These are phyloP conservation scores for Trichoderma lentiforme DNA, from an alignment of 2,329 filamentous ascomycete genomes.

Conservation along the genomic window DNA sequence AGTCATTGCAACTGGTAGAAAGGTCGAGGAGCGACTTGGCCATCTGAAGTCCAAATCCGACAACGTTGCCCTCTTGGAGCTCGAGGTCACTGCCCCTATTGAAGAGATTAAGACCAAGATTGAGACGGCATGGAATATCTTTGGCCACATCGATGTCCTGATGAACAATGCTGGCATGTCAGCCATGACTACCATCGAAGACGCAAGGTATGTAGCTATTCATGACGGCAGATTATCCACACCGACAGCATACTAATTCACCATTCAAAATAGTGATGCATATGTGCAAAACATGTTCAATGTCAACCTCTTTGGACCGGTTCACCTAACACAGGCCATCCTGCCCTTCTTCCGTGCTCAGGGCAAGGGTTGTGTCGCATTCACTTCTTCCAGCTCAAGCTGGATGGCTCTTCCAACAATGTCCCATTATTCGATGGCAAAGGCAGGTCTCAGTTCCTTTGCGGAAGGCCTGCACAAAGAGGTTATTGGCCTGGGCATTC, in stretches of 20 bases:
- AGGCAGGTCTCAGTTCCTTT: slow-evolving; percentile 28
- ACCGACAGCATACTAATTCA: neutral
- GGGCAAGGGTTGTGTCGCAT: slow-evolving; percentile 26
- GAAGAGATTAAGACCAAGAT: slow-evolving; percentile 23
- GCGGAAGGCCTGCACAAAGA: slow-evolving; percentile 33
- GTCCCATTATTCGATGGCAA: slow-evolving; percentile 31
- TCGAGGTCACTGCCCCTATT: slow-evolving; percentile 29
- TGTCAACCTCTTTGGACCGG: slow-evolving; percentile 29
- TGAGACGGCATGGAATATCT: slow-evolving; percentile 29
- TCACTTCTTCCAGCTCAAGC: slow-evolving; percentile 28
- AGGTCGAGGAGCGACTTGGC: slow-evolving; percentile 26
- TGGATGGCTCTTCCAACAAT: slow-evolving; percentile 32
- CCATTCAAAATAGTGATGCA: slow-evolving; percentile 22
- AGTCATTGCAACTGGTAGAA: slow-evolving; percentile 31
- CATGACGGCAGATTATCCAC: too few species aligned
- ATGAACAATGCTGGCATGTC: slow-evolving; percentile 36
- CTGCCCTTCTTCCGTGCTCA: slow-evolving; percentile 29
- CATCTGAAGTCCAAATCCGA: slow-evolving; percentile 25
- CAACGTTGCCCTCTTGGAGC: slow-evolving; percentile 28
- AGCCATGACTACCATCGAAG: slow-evolving; percentile 28
- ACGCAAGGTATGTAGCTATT: slow-evolving; percentile 29
- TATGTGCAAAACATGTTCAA: slow-evolving; percentile 28
- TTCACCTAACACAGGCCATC: slow-evolving; percentile 28
- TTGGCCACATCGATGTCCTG: slow-evolving; percentile 33
- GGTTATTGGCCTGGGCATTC: slow-evolving; percentile 26